A percentile compares a stretch with the other conserved stretches of the same genome.
Evolutionary conservation across 208 protist genomes (phyloP).

Genomic region (Wallacemonas sp.): DNA sequence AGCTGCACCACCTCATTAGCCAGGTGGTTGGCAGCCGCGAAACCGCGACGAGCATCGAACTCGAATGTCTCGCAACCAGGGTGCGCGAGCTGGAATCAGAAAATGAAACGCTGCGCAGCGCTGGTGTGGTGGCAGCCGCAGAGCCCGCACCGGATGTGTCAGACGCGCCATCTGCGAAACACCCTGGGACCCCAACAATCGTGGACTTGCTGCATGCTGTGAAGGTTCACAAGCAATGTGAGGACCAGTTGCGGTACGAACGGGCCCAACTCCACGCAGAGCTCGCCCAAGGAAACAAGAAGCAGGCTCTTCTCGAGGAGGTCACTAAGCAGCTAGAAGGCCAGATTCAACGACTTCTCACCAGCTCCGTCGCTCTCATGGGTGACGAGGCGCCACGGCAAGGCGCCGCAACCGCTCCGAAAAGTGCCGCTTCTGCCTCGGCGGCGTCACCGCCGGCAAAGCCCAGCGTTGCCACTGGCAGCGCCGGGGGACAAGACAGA

Average conservation of each 20-base stretch:
- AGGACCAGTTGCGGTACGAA: slow-evolving; percentile 24
- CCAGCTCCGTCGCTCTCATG: slow-evolving; percentile 8
- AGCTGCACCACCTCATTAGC: neutral
- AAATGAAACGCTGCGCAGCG: neutral
- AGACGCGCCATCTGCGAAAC: neutral
- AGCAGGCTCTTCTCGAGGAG: slow-evolving; percentile 46
- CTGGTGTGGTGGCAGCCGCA: neutral
- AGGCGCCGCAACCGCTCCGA: neutral
- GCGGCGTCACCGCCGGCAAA: too few species aligned
- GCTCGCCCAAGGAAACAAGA: slow-evolving; percentile 22
- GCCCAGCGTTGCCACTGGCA: too few species aligned
- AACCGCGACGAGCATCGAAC: neutral
- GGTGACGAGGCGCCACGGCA: neutral
- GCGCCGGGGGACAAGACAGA: too few species aligned
- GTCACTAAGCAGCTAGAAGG: slow-evolving; percentile 61
- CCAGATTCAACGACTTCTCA: slow-evolving; percentile 64
- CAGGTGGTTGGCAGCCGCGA: neutral
- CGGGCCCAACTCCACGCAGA: slow-evolving; percentile 24
- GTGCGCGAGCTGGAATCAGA: neutral
- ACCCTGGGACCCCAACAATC: neutral
- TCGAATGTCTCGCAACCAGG: neutral
- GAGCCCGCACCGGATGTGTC: too few species aligned
- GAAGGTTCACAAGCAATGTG: neutral
- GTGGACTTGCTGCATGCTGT: slow-evolving; percentile 7
- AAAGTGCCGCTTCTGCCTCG: neutral